Evolutionary conservation across 257 asterid species (phyloP), one percentile per base, ranked within the genome.

Genomic region (Oldenlandia corymbosa): DNA sequence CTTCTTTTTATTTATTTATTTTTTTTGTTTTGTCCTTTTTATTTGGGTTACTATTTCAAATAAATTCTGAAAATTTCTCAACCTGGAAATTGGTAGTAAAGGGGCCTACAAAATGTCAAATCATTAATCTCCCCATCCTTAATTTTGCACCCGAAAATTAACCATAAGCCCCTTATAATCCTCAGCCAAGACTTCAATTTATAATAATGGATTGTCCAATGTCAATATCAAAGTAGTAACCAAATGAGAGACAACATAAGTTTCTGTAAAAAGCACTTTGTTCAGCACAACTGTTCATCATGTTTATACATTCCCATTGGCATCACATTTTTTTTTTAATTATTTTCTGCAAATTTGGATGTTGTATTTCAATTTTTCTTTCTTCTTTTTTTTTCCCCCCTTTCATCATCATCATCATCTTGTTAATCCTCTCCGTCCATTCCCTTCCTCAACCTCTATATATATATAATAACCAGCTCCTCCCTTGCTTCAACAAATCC

Each of bases 381-480:
- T 9, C 39, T 34, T 34, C 4, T 34, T 34, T 34, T 34, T 9
- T 34, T 34, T 34, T 3, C 39, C 39, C 39, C 4, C 9, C 9
- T 34, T 34, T 34, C 39, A 34, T 34, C 39, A 34, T 34, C 39
- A 39, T 1, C 43, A 39, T 39, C 43, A 39, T 39, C 12, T 13
- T 6, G 1, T 54, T 54, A 34, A 56, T 75, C 72, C 37, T 72
- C 12, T 60, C 78, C 76, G 63, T 71, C 70, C 72, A 62, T 61
- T 42, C 24, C 20, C 24, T 24, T 23, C 43, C 68, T 23, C 60
- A 68, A 24, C 68, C 47, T 73, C 78, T 81, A 75, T 81, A 78
- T 70, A 81, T 73, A n/a, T n/a, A n/a, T n/a, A n/a, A n/a, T n/a
- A 68, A 53, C 45, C 67, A 39, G 71, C 37, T 46, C 63, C 58